Conservation (phyloP, 83 land plant species). For the Picea abies region DNA sequence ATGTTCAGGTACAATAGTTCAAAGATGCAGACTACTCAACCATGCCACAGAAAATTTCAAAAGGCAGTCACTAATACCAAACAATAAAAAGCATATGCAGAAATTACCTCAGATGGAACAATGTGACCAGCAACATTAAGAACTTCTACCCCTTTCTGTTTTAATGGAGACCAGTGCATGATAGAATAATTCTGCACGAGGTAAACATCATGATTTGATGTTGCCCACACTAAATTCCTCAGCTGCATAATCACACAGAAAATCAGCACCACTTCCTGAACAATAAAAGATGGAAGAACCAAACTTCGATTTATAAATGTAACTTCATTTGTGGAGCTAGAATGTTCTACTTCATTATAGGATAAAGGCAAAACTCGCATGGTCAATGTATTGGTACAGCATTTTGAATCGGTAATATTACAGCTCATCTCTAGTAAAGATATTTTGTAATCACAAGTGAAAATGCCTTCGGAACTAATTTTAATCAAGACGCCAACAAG, state of each 20-base stretch:
- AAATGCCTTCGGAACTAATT: too few species aligned
- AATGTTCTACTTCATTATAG: not conserved
- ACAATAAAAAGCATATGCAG: not conserved
- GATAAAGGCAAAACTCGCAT: too few species aligned
- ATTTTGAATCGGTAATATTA: too few species aligned
- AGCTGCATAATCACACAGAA: constrained; percentile 55
- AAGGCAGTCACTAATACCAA: not conserved
- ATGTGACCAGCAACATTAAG: constrained; percentile 79
- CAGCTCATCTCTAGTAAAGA: too few species aligned
- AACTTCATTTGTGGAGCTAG: not conserved
- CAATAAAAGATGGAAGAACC: not conserved
- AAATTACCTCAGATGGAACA: constrained; percentile 47
- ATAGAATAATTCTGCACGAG: constrained; percentile 81
- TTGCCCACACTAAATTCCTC: constrained; percentile 91
- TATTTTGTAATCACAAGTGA: too few species aligned
- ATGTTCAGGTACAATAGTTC: too few species aligned
- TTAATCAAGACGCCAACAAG: too few species aligned
- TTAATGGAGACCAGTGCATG: constrained; percentile 73
- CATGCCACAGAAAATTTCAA: too few species aligned
- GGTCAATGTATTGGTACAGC: too few species aligned
- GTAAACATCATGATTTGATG: constrained; percentile 96
- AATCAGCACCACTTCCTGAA: not conserved
- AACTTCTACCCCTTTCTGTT: constrained; percentile 68
- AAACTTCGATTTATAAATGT: too few species aligned
- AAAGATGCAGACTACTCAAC: too few species aligned